Conservation (phyloP, 2,329 filamentous ascomycete species). For the Nemania sp. region DNA sequence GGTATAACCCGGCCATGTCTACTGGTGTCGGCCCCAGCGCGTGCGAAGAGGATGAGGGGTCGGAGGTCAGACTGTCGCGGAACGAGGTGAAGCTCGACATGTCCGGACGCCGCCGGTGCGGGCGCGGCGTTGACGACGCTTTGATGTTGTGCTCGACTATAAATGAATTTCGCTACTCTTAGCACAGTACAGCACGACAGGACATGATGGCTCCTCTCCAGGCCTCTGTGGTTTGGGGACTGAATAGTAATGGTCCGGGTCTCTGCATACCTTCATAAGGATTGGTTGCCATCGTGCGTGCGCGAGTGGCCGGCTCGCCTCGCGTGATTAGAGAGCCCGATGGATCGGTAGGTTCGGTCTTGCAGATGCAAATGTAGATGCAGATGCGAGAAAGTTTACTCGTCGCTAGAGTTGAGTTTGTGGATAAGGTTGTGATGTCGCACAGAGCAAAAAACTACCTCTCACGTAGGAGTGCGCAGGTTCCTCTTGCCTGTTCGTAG, state of each 20-base stretch:
- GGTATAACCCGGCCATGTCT: slow-evolving; percentile 60
- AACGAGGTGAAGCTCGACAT: slow-evolving; percentile 66
- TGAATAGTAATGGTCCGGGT: too few species aligned
- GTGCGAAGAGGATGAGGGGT: slow-evolving; percentile 48
- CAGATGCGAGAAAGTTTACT: too few species aligned
- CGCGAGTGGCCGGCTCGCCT: slow-evolving; percentile 10
- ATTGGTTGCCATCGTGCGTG: slow-evolving; percentile 39
- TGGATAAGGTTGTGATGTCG: too few species aligned
- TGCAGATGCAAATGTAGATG: too few species aligned
- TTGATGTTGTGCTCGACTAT: slow-evolving; percentile 68
- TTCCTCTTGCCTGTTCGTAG: too few species aligned
- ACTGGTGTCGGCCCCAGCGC: slow-evolving; percentile 63
- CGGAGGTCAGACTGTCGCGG: slow-evolving; percentile 55
- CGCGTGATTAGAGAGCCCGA: background rate
- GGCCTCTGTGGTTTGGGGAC: too few species aligned
- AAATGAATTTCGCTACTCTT: background rate
- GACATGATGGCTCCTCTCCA: too few species aligned
- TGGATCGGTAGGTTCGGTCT: too few species aligned
- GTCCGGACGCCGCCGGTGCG: slow-evolving; percentile 57
- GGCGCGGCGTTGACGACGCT: slow-evolving; percentile 42
- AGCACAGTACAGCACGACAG: too few species aligned
- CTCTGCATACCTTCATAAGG: slow-evolving; percentile 39
- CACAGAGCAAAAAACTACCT: too few species aligned
- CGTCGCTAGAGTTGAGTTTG: too few species aligned
- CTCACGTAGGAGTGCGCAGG: too few species aligned